Conservation (phyloP, 257 asterid species). For the Catharanthus roseus region DNA sequence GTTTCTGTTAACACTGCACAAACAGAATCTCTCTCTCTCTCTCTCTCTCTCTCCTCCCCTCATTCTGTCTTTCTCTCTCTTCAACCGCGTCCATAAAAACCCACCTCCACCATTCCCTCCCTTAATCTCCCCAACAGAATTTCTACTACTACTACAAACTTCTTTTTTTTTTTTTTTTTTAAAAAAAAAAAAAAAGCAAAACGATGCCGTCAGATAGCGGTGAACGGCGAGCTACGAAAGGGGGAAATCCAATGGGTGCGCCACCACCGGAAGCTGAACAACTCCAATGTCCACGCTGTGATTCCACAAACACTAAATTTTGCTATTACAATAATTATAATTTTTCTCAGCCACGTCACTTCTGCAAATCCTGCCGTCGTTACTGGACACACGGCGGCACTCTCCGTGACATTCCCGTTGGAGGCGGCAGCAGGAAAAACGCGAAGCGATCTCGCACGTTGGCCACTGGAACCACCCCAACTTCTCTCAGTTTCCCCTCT, state of each 20-base stretch:
- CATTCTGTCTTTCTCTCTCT: neutral
- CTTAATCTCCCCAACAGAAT: neutral
- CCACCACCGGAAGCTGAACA: slow-evolving; percentile 85
- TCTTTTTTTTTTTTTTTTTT: neutral
- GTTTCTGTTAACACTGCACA: slow-evolving; percentile 29
- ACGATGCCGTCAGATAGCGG: slow-evolving; percentile 46
- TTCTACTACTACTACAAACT: neutral
- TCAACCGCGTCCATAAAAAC: slow-evolving; percentile 22
- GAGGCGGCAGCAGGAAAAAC: slow-evolving; percentile 87
- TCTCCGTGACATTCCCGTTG: slow-evolving; percentile 85
- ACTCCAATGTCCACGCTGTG: slow-evolving; percentile 93
- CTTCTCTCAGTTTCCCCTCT: slow-evolving; percentile 14
- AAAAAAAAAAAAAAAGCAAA: neutral
- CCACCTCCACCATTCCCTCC: slow-evolving; percentile 12
- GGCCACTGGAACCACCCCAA: neutral
- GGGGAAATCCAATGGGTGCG: slow-evolving; percentile 39
- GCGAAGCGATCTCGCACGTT: slow-evolving; percentile 74
- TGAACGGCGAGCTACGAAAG: slow-evolving; percentile 32
- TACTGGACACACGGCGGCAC: slow-evolving; percentile 99
- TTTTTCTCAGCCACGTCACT: slow-evolving; percentile 90
- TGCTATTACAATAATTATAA: slow-evolving; percentile 97
- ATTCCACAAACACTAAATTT: slow-evolving; percentile 85
- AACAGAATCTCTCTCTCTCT: slow-evolving; percentile 29
- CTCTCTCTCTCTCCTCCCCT: slow-evolving; percentile 13
- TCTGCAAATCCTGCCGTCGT: slow-evolving; percentile 94